Evolutionary conservation across 495 filamentous ascomycete genomes (phyloP).

Genomic region (Neohortaea acidophila): DNA sequence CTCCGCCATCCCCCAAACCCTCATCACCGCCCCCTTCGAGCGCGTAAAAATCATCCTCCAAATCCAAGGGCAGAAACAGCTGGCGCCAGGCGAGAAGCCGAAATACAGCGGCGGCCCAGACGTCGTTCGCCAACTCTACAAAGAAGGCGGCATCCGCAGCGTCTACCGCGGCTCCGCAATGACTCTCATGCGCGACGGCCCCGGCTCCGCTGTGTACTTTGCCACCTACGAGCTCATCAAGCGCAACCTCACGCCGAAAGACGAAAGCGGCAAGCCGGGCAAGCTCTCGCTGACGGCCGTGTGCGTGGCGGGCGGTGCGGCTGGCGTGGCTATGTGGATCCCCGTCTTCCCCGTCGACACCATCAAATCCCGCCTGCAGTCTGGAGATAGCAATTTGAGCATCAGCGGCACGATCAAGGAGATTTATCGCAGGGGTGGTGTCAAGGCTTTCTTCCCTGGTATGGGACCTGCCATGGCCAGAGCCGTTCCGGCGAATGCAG

Average conservation of each 20-base stretch:
- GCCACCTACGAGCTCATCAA: constrained; percentile 95
- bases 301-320: constrained; percentile 72
- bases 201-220: constrained; percentile 88
- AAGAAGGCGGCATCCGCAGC: constrained; percentile 73
- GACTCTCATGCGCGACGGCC: constrained; percentile 85
- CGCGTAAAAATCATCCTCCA: constrained; percentile 96
- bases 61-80: constrained; percentile 82
- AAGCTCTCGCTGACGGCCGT: constrained; percentile 68
- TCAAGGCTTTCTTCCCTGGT: constrained; percentile 94
- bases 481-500: constrained; percentile 89
- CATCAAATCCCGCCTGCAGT: constrained; percentile 86
- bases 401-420: constrained; percentile 64
- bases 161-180: constrained; percentile 85
- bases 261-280: constrained; percentile 58
- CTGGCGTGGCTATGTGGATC: constrained; percentile 97
- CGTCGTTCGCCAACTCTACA: constrained; percentile 90
- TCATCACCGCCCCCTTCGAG: constrained; percentile 96
- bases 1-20: constrained; percentile 92
- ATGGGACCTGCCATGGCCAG: constrained; percentile 84
- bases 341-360: constrained; percentile 97
- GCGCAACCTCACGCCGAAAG: constrained; percentile 67
- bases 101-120: constrained; percentile 80
- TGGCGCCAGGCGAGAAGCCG: constrained; percentile 77
- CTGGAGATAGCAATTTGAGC: constrained; percentile 71
- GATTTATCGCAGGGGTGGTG: constrained; percentile 62